Evolutionary conservation across 805 yeast genomes (phyloP), one percentile per base, ranked within the genome.

Genomic region (Huiozyma sinensis): DNA sequence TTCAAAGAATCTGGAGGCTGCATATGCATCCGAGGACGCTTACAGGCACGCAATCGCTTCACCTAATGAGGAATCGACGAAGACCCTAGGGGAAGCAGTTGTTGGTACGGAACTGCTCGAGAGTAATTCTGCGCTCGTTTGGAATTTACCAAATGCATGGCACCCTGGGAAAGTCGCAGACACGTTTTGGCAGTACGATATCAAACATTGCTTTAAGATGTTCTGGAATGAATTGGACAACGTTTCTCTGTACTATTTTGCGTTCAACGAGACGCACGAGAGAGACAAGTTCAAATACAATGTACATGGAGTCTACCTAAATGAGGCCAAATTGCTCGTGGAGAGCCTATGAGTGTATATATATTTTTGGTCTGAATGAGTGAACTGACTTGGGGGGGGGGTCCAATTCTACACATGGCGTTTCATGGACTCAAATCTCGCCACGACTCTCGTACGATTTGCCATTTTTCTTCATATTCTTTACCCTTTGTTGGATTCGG

Each of bases 361-460:
- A 11, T 31, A 17, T 17, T 17, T 17, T 17, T 17, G 24, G 24
- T 17, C 4, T 17, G 24, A 17, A 17, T 17, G 24, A 4, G 24
- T 2, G 24, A 17, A 17, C 24, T 17, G 24, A 17, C 24, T 17
- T 17, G 24, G 24, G 24, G 24, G 24, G 24, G 24, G 24, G 24
- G 24, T 17, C 24, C 24, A 17, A 17, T 17, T 17, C 24, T 4
- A 17, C 24, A 17, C 24, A 17, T 17, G 24, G 4, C 24, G 24
- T 17, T 4, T 17, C 24, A 17, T 17, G 24, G 24, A 17, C 24
- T 17, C 45, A 58, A 40, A 36, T 56, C 52, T 50, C 83, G 69
- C 92, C 92, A 84, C 7, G 86, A 83, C 49, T 78, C 85, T 41
- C 84, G 66, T 1, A 78, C 70, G 12, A 84, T 59, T 50, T 75